Evolutionary conservation across 768 basidiomycete genomes (phyloP), one percentile per base, ranked within the genome.

Genomic region (Boletus huronensis): DNA sequence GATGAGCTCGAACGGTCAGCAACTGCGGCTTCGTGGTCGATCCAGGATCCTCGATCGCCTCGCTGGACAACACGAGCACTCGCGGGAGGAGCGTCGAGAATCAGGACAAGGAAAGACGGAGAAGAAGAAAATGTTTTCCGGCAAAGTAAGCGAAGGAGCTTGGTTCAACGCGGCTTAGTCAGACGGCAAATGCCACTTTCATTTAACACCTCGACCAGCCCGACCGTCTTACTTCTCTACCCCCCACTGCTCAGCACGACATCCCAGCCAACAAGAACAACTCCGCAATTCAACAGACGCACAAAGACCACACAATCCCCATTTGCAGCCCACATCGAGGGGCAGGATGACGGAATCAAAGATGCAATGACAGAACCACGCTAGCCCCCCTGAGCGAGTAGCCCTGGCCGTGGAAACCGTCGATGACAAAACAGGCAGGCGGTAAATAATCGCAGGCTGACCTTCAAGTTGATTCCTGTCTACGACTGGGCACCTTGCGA

Each of bases 151-250:
- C 55, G 59, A 58, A 48, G 43, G 55, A 48, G 16, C 21, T 17
- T 17, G 5, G 48, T 26, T 36, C 35, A 36, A 36, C 48, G 25
- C 6, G 10, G 64, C 64, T 67, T 70, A 67, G 64, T 70, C 67
- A 70, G 69, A 58, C 66, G 66, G 68, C 45, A 66, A 57, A 46
- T 46, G 57, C 64, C 67, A 68, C 59, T 64, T 64, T 40, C 45
- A 61, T 47, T 50, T 38, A 35, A 35, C 8, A 35, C 16, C 35
- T 35, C 34, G 34, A 19, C 9, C 3, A n/a, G n/a, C 34, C 8
- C 34, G 4, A 35, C 34, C 34, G 14, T 14, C 5, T 35, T 14
- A 34, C 10, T 31, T 11, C 29, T 31, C 29, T 3, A 31, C 11
- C 4, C 31, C 29, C 29, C n/a, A 32, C 32, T 34, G 10, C 32